phyloP scores from a whole-genome alignment of 257 asterid genomes.

The Ocimum tenuiflorum region DNA sequence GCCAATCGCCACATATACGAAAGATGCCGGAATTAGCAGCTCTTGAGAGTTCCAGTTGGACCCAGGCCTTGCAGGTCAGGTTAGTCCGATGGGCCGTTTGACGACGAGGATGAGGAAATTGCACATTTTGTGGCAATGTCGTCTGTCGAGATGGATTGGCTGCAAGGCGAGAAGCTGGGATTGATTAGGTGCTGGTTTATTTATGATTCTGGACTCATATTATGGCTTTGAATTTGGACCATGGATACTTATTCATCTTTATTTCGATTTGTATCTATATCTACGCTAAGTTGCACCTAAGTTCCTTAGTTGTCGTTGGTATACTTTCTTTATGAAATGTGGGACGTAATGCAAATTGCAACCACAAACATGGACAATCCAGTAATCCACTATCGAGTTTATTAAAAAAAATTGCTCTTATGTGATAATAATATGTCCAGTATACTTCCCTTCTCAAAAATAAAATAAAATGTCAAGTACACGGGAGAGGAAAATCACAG shows the following conservation, averaged over 20 bases:
- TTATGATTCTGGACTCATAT: conserved; percentile 15
- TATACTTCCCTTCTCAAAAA: too few relatives aligned
- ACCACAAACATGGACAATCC: too few relatives aligned
- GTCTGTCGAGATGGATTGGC: conserved; percentile 2
- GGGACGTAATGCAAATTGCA: not conserved
- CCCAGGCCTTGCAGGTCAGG: not conserved
- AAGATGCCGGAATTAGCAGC: conserved; percentile 25
- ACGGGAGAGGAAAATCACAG: too few relatives aligned
- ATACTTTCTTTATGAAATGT: not conserved
- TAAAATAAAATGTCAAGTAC: too few relatives aligned
- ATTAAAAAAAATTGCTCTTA: too few relatives aligned
- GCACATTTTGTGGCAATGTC: not conserved
- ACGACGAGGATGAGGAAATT: not conserved
- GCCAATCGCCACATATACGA: conserved; percentile 19
- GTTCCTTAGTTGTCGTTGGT: not conserved
- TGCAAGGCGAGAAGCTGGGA: not conserved
- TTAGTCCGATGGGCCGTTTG: not conserved
- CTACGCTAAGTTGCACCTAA: not conserved
- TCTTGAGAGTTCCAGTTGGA: conserved; percentile 12
- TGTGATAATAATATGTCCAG: too few relatives aligned
- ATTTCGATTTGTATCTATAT: not conserved
- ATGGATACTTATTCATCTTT: not conserved
- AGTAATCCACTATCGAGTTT: too few relatives aligned
- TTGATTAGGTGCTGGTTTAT: conserved; percentile 22
- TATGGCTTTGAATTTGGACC: conserved; percentile 24